Evolutionary conservation across 2,329 filamentous ascomycete species (phyloP).

Genomic region (Aspergillus latus): DNA sequence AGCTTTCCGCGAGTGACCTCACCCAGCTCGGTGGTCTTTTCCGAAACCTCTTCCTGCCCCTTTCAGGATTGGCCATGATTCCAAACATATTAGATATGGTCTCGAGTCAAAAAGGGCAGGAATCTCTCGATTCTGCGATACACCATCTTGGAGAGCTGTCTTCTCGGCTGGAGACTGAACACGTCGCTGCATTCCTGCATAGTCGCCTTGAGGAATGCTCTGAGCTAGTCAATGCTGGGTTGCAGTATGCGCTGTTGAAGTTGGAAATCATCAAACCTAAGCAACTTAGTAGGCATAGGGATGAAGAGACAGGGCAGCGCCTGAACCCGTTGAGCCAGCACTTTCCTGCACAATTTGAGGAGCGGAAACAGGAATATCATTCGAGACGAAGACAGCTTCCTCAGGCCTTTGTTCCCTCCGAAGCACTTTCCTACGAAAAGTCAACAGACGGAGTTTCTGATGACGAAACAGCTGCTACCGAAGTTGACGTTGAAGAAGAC

Average conservation of each 20-base stretch:
- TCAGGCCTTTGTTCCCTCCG: conserved; percentile 44
- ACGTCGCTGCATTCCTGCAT: not conserved
- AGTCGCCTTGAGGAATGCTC: not conserved
- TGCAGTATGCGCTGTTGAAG: conserved; percentile 1
- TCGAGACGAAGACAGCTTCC: conserved; percentile 50
- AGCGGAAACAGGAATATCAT: conserved; percentile 55
- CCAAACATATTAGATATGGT: conserved; percentile 62
- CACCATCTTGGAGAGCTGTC: not conserved
- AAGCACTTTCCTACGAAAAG: conserved; percentile 31
- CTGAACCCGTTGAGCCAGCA: not conserved
- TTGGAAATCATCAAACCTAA: not conserved
- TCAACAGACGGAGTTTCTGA: conserved; percentile 33
- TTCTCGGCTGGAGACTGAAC: not conserved
- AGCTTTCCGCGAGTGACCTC: conserved; percentile 65
- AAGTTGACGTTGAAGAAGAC: conserved; percentile 50
- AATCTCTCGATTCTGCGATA: not conserved
- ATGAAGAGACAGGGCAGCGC: not conserved
- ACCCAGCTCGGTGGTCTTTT: conserved; percentile 58
- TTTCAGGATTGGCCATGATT: conserved; percentile 66
- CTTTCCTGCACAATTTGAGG: conserved; percentile 45
- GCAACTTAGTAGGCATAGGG: not conserved
- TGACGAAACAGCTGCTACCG: conserved; percentile 9
- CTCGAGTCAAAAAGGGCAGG: conserved; percentile 16
- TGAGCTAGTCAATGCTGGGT: not conserved
- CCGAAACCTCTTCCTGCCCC: conserved; percentile 62